Evolutionary conservation across 2,329 filamentous ascomycete genomes (phyloP), one percentile per base, ranked within the genome.

Genomic region (Blumeria graminis): DNA sequence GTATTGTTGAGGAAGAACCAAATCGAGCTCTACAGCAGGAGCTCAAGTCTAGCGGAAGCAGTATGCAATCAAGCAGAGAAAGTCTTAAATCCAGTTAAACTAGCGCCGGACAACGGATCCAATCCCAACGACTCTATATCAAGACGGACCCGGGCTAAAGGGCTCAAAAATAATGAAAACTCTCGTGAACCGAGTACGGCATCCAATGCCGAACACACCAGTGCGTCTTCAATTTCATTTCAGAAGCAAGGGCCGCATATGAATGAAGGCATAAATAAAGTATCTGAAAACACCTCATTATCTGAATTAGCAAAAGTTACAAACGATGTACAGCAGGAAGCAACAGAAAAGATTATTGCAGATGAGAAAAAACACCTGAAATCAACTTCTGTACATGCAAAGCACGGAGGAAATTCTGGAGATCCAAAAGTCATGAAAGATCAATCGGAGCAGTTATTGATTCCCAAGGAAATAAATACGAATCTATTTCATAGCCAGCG

Each of bases 11-110:
- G 78, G 60, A 57, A 59, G 56, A 73, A 74, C 56, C 80, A 84
- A 65, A 70, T 81, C 62, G 76, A 82, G 64, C 67, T 78, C 52
- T 83, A 77, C 67, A 78, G 70, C 54, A 73, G 75, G 61, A 84
- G 81, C 0, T 84, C 81, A 1, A 77, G 76, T 34, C 67, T 85
- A 52, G 76, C 78, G 33, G 80, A 77, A 65, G 75, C 76, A 13
- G 71, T 82, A 57, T 79, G 79, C 65, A 71, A 65, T 55, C 78
- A 82, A 67, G 76, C 76, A 1, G 77, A 81, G 59, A 72, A 76
- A 56, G 67, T 82, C 54, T 78, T 78, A 1, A 69, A 81, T 55
- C 81, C 78, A 16, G 73, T 74, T 39, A 73, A 76, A 61, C 70
- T 83, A 55, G 75, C 74, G 13, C 72, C 73, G 59, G 71, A 77